phyloP scores from a whole-genome alignment of 2,329 filamentous ascomycete species.

The Coniochaeta sp. region DNA sequence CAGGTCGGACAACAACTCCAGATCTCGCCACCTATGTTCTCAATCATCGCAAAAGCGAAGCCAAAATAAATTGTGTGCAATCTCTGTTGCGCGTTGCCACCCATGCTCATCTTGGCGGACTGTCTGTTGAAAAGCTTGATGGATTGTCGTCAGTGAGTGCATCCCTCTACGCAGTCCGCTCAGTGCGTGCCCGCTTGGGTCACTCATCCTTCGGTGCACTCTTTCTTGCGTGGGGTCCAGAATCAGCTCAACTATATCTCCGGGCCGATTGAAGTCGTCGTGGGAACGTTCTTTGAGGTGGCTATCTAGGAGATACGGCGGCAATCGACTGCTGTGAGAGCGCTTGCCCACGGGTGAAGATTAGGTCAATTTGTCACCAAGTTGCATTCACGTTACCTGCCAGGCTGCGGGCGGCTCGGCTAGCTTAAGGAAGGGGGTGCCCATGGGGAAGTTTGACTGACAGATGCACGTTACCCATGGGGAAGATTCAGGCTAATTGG shows the following conservation, averaged over 20 bases:
- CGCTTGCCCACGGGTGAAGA: background rate
- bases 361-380: background rate
- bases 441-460: background rate
- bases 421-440: background rate
- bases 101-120: background rate
- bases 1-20: background rate
- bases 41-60: background rate
- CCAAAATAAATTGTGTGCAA: background rate
- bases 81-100: background rate
- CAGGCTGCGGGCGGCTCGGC: background rate
- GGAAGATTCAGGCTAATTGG: conserved; percentile 1
- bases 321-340: background rate
- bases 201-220: background rate
- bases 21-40: background rate
- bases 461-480: background rate
- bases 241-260: background rate
- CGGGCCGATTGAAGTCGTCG: background rate
- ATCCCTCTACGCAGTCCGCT: background rate
- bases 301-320: background rate
- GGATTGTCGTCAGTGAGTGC: no score
- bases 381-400: background rate
- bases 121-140: background rate
- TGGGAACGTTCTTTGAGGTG: background rate
- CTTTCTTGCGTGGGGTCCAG: background rate
- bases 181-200: background rate